Percentiles rank a stretch among this genome's conserved stretches.
These are phyloP conservation scores for Solanum rostratum DNA, from an alignment of 257 asterid species.

Conservation along the genomic window DNA sequence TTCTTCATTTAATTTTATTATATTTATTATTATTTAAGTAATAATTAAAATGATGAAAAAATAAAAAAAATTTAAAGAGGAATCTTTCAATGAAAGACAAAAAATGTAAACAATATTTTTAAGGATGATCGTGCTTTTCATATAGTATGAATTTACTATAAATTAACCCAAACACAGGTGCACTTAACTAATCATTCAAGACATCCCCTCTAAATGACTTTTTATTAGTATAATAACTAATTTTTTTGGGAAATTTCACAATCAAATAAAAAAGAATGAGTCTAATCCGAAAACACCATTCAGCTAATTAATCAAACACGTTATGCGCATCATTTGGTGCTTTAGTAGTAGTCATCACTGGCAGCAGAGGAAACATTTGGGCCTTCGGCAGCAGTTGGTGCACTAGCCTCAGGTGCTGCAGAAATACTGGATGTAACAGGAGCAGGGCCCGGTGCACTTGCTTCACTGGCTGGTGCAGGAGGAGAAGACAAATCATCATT, in stretches of 20 bases:
- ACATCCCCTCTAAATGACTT: not conserved
- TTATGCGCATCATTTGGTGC: not conserved
- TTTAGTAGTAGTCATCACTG: not conserved
- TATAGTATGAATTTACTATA: no score
- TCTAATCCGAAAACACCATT: not conserved
- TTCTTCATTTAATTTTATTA: no score
- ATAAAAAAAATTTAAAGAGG: no score
- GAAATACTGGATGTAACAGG: not conserved
- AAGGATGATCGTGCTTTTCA: no score
- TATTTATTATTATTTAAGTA: no score
- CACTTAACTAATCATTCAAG: not conserved
- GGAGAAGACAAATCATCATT: constrained; percentile 29
- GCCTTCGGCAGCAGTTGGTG: not conserved
- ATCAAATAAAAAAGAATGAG: not conserved
- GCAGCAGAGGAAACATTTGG: not conserved
- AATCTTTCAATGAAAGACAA: no score
- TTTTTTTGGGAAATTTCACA: not conserved
- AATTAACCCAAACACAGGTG: no score
- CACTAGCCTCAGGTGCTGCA: constrained; percentile 21
- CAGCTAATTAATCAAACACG: not conserved
- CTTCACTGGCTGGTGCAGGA: constrained; percentile 20
- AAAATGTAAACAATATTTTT: no score
- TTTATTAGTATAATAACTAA: not conserved
- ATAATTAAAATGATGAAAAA: no score
- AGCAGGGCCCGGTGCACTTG: not conserved